Percentiles rank a stretch among this genome's conserved stretches.
phyloP scores from a whole-genome alignment of 495 filamentous ascomycete genomes.

The Penicillium longicatenatum region DNA sequence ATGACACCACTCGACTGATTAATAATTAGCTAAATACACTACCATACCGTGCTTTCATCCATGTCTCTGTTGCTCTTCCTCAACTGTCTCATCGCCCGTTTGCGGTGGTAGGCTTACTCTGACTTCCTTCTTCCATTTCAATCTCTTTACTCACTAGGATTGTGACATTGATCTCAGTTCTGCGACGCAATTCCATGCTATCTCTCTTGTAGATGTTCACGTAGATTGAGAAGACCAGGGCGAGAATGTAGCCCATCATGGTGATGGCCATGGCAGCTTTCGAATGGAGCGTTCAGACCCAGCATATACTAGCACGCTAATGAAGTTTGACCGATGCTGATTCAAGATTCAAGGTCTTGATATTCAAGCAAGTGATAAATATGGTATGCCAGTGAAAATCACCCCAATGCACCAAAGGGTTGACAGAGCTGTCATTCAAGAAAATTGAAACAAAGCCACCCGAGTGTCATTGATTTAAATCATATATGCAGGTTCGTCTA shows the following conservation, averaged over 20 bases:
- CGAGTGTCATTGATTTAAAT: no score
- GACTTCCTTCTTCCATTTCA: constrained; percentile 16
- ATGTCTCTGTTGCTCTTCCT: neutral
- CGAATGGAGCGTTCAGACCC: neutral
- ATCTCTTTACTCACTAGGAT: constrained; percentile 18
- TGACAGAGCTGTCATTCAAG: no score
- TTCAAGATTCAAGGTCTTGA: neutral
- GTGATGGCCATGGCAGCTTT: constrained; percentile 45
- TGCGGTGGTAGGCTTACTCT: constrained; percentile 12
- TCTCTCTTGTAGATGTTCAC: constrained; percentile 49
- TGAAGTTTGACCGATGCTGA: neutral
- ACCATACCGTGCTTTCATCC: no score
- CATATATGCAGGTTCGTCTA: no score
- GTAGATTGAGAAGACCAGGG: constrained; percentile 50
- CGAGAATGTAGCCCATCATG: constrained; percentile 40
- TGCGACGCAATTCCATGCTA: constrained; percentile 47
- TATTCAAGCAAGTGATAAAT: no score
- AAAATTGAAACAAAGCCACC: no score
- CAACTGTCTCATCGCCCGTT: constrained; percentile 14
- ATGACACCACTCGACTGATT: no score
- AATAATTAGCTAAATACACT: no score
- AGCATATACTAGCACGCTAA: neutral
- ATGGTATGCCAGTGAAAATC: no score
- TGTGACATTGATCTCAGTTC: constrained; percentile 35
- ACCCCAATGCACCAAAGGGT: no score